Evolutionary conservation across 192 early-diverging fungal genomes (phyloP), one percentile per base, ranked within the genome.

Genomic region (Pilobolus umbonatus): DNA sequence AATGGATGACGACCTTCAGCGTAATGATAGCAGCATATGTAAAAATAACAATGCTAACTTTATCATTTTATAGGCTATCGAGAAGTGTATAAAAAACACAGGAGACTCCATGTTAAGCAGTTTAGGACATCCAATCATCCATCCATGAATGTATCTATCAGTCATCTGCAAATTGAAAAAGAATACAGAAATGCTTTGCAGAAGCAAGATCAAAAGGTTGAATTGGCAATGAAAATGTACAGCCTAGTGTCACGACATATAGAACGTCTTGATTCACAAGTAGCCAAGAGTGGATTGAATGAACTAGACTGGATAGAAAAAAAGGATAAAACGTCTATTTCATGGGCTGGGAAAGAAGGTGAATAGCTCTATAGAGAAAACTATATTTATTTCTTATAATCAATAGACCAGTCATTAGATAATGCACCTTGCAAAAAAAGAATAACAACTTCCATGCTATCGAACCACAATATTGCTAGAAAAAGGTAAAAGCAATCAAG

Each of bases 201-300:
- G 31, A 80, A 76, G 17, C 75, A 77, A 25, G 78, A 80, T 55
- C 75, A 80, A 47, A 80, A 80, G 39, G 77, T 80, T 39, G 78
- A 80, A 43, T 55, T 73, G n/a, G 66, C 68, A n/a, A 51, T 67
- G 22, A 65, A 72, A 34, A 72, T 80, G 42, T 76, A 76, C 25
- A 75, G 77, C 9, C 61, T 80, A 43, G 69, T 80, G 52, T 67
- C 64, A 26, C 55, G 70, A 29, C 70, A 72, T 34, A 72, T 72
- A 39, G 70, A 72, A 31, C 46, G 70, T 5, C 31, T 72, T 35
- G 70, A 72, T 49, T 59, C 59, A 17, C 70, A 72, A 44, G 61
- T 66, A 12, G 46, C 64, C 12, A 61, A 72, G 31, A 65, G 54
- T 39, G 61, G 61, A 22, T 19, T 69, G 25, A 52, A 48, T 51